Conservation (phyloP, 768 basidiomycete genomes). For the Rickenella mellea region DNA sequence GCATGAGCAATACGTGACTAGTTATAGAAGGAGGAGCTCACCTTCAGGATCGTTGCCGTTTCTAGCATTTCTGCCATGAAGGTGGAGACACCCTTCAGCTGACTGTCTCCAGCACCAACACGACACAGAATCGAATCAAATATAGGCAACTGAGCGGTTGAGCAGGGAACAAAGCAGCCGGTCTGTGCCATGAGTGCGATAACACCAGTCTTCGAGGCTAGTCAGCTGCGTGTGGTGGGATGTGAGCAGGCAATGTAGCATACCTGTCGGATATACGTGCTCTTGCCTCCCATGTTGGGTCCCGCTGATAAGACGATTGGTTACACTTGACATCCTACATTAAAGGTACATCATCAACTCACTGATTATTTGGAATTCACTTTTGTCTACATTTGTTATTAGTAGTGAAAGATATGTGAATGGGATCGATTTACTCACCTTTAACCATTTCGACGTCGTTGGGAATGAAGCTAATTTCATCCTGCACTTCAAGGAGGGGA, state of each 20-base stretch:
- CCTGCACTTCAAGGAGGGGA: constrained; percentile 94
- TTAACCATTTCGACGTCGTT: constrained; percentile 95
- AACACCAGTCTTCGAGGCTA: constrained; percentile 63
- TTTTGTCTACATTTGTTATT: constrained; percentile 41
- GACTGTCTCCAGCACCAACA: constrained; percentile 96
- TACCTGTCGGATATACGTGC: constrained; percentile 90
- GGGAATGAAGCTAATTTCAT: constrained; percentile 89
- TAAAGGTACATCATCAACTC: constrained; percentile 12
- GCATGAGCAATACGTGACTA: not conserved
- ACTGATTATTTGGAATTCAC: constrained; percentile 96
- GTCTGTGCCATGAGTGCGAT: constrained; percentile 94
- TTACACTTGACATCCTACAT: not conserved
- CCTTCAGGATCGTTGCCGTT: constrained; percentile 88
- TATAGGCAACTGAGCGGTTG: constrained; percentile 76
- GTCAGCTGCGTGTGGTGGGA: not conserved
- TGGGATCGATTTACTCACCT: constrained; percentile 31
- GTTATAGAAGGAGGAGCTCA: constrained; percentile 22
- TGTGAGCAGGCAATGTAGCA: constrained; percentile 5
- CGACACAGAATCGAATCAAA: constrained; percentile 94
- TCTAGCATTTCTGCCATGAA: constrained; percentile 99
- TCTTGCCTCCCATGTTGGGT: constrained; percentile 99
- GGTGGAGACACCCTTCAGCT: constrained; percentile 94
- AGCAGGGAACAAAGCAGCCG: constrained; percentile 92
- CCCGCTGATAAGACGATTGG: constrained; percentile 45
- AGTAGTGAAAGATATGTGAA: not conserved